Conservation (phyloP, 768 basidiomycete species). For the Auricularia auricula-judae region DNA sequence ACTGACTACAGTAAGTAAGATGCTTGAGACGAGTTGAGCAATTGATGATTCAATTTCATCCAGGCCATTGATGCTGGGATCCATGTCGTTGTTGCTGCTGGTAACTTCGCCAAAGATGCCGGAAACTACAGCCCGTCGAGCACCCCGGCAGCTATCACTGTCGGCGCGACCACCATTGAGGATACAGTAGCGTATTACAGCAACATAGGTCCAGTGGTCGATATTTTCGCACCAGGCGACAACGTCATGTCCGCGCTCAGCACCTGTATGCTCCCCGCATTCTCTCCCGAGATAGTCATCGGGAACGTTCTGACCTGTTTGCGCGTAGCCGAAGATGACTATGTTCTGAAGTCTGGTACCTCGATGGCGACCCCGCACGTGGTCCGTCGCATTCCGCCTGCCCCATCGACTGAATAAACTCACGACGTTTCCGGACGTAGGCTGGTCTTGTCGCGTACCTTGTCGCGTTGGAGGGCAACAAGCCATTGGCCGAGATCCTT, state of each 20-base stretch:
- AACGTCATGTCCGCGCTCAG: constrained; percentile 6
- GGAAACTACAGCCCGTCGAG: constrained; percentile 4
- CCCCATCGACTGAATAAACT: no score
- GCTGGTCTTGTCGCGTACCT: constrained; percentile 31
- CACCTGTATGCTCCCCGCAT: background rate
- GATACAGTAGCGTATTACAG: constrained; percentile 8
- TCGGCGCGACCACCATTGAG: constrained; percentile 9
- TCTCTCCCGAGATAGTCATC: no score
- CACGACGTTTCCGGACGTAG: no score
- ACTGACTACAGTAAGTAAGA: constrained; percentile 31
- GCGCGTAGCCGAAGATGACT: constrained; percentile 29
- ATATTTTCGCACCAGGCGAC: constrained; percentile 9
- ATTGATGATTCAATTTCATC: constrained; percentile 22
- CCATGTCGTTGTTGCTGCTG: constrained; percentile 9
- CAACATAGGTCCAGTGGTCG: constrained; percentile 9
- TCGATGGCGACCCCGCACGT: constrained; percentile 92
- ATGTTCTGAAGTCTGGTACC: constrained; percentile 70
- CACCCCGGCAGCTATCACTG: constrained; percentile 6
- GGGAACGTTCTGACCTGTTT: background rate
- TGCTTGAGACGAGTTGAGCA: background rate
- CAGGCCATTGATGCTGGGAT: constrained; percentile 4
- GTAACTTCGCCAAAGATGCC: constrained; percentile 7
- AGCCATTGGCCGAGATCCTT: constrained; percentile 20
- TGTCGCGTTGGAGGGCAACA: constrained; percentile 21
- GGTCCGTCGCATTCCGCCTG: no score